A percentile compares a stretch with the other conserved stretches of the same genome.
Evolutionary conservation across 1,284 basidiomycete species (phyloP).

Genomic region (Ustilago nuda): DNA sequence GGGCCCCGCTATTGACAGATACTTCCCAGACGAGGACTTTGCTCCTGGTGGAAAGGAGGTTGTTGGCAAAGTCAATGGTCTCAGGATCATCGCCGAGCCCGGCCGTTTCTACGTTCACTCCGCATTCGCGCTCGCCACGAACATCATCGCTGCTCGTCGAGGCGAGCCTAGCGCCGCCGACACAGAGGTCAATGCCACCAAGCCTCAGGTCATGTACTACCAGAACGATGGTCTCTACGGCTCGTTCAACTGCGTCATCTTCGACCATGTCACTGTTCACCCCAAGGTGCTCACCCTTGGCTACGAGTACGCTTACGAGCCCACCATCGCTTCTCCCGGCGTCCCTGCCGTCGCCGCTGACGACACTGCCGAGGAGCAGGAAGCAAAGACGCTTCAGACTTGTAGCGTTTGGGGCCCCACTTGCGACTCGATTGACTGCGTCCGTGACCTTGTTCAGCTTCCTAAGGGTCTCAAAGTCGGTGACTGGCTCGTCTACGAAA

Average conservation of each 20-base stretch:
- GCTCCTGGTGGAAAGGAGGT: conserved; percentile 62
- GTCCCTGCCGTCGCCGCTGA: conserved; percentile 19
- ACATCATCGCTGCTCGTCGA: conserved; percentile 84
- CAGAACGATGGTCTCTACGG: conserved; percentile 76
- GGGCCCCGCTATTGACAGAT: conserved; percentile 78
- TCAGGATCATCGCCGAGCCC: conserved; percentile 94
- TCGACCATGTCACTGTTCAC: conserved; percentile 88
- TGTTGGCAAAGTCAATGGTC: conserved; percentile 72
- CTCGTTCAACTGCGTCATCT: conserved; percentile 96
- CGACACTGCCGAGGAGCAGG: conserved; percentile 11
- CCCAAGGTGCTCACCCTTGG: conserved; percentile 79
- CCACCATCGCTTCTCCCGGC: conserved; percentile 61
- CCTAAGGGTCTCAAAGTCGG: conserved; percentile 72
- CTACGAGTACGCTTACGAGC: conserved; percentile 66
- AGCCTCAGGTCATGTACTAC: conserved; percentile 68
- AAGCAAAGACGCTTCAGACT: conserved; percentile 70
- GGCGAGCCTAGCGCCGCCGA: conserved; percentile 39
- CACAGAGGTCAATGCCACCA: conserved; percentile 17
- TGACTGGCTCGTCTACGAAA: conserved; percentile 90
- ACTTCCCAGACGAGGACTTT: conserved; percentile 80
- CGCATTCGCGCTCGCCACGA: conserved; percentile 92
- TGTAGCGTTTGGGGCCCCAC: conserved; percentile 76
- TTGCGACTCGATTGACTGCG: conserved; percentile 87
- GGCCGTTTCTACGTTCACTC: conserved; percentile 92
- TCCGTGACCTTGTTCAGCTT: conserved; percentile 57